Conservation (phyloP, 2,329 filamentous ascomycete genomes). For the Lachnellula occidentalis region DNA sequence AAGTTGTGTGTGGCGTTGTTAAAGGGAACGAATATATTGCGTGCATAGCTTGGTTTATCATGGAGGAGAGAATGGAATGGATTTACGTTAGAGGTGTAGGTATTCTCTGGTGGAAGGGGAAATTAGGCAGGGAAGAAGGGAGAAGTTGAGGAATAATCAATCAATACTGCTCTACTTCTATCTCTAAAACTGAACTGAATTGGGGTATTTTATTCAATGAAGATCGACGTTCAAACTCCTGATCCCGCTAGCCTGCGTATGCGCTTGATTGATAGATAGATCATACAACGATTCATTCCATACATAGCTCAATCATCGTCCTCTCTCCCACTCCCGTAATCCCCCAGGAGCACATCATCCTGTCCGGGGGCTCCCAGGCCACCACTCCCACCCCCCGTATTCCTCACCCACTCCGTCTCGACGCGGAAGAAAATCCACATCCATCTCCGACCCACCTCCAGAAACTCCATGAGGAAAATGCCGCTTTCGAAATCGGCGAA, state of each 20-base stretch:
- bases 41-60: not conserved
- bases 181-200: too few relatives aligned
- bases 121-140: too few relatives aligned
- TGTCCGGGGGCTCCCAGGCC: conserved; percentile 46
- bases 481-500: conserved; percentile 83
- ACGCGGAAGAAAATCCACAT: conserved; percentile 96
- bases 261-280: not conserved
- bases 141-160: too few relatives aligned
- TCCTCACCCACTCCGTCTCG: conserved; percentile 84
- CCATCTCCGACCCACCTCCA: conserved; percentile 87
- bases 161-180: too few relatives aligned
- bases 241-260: not conserved
- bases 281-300: too few relatives aligned
- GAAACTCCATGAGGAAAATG: conserved; percentile 78
- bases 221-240: not conserved
- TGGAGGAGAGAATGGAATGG: too few relatives aligned
- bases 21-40: too few relatives aligned
- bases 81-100: too few relatives aligned
- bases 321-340: conserved; percentile 63
- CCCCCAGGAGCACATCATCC: conserved; percentile 71
- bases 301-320: conserved; percentile 23
- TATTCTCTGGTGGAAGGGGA: too few relatives aligned
- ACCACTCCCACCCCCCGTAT: conserved; percentile 26
- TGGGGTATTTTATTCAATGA: not conserved
- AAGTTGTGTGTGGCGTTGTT: not conserved